phyloP scores from a whole-genome alignment of 306 rosid genomes.

The Lablab purpureus region DNA sequence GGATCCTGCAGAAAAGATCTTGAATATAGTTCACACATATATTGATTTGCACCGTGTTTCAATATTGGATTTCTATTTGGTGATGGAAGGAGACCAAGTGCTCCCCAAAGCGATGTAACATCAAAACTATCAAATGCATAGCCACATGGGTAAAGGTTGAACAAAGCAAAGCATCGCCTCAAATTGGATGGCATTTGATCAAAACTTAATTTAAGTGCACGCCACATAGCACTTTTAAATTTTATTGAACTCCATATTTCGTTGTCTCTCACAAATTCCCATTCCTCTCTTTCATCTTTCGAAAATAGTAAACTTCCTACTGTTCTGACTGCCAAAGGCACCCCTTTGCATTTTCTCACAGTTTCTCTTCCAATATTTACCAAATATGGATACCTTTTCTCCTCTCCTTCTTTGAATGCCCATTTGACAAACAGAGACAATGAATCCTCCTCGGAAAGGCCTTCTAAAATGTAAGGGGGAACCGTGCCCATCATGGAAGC shows the following conservation, averaged over 20 bases:
- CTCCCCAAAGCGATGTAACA: constrained; percentile 33
- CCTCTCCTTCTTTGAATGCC: constrained; percentile 49
- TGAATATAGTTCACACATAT: neutral
- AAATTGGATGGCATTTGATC: constrained; percentile 26
- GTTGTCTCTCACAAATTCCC: constrained; percentile 37
- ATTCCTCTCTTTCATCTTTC: neutral
- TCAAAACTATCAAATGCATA: constrained; percentile 4
- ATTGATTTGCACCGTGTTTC: constrained; percentile 17
- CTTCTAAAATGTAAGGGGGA: neutral
- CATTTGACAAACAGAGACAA: constrained; percentile 40
- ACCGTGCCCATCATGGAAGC: constrained; percentile 31
- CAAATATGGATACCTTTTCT: constrained; percentile 22
- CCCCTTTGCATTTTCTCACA: constrained; percentile 45
- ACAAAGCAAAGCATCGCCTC: constrained; percentile 24
- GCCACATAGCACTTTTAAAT: neutral
- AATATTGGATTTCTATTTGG: constrained; percentile 7
- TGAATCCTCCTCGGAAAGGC: constrained; percentile 14
- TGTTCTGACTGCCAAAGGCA: constrained; percentile 53
- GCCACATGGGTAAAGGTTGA: constrained; percentile 23
- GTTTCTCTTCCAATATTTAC: constrained; percentile 42
- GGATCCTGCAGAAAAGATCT: constrained; percentile 35
- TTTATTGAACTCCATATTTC: constrained; percentile 7
- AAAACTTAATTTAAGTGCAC: constrained; percentile 30
- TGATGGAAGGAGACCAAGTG: constrained; percentile 32
- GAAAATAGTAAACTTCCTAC: constrained; percentile 33